phyloP scores from a whole-genome alignment of 306 rosid species.

The Malus asiatica region DNA sequence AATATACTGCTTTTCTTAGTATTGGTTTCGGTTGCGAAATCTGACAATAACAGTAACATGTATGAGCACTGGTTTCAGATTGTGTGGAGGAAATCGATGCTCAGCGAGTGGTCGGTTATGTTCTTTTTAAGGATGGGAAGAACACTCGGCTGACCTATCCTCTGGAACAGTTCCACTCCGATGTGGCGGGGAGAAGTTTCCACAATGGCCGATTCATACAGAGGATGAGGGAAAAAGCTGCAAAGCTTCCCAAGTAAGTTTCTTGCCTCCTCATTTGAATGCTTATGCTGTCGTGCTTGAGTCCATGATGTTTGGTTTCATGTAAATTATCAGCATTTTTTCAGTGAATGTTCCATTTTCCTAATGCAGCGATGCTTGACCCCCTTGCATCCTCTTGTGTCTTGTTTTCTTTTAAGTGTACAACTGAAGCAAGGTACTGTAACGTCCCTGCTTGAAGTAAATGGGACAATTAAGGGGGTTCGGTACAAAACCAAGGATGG shows the following conservation, averaged over 20 bases:
- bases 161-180: constrained; percentile 38
- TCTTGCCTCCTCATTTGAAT: background rate
- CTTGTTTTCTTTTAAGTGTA: constrained; percentile 28
- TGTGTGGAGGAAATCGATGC: constrained; percentile 64
- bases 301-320: background rate
- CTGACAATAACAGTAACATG: background rate
- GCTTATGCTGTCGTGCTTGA: background rate
- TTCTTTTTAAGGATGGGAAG: constrained; percentile 56
- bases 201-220: constrained; percentile 68
- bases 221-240: constrained; percentile 59
- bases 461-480: constrained; percentile 51
- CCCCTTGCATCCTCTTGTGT: background rate
- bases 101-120: constrained; percentile 56
- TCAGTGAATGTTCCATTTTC: background rate
- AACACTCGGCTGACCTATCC: constrained; percentile 44
- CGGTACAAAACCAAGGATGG: constrained; percentile 53
- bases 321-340: background rate
- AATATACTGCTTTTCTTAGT: background rate
- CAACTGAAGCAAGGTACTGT: constrained; percentile 56
- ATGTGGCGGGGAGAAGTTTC: constrained; percentile 68
- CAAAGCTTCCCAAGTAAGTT: constrained; percentile 43
- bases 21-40: constrained; percentile 10
- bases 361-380: background rate
- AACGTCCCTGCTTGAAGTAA: constrained; percentile 46
- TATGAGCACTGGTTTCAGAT: constrained; percentile 30